Percentiles rank a stretch among this genome's conserved stretches.
Evolutionary conservation across 805 yeast genomes (phyloP).

Genomic region (Starmerella powellii): DNA sequence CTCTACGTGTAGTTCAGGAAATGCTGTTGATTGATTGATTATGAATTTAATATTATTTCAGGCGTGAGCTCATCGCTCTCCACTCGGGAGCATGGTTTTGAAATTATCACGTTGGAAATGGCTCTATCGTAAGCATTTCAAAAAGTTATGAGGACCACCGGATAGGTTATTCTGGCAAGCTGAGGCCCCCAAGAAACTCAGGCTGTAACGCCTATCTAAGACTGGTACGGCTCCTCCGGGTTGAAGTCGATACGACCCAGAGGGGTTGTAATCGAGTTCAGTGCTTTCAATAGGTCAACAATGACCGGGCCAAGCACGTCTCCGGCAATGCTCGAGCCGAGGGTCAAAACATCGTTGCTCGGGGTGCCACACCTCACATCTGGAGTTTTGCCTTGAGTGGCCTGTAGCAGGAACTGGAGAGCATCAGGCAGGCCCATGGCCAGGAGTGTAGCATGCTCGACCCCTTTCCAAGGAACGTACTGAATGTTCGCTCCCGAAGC

Average conservation of each 20-base stretch:
- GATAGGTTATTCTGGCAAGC: constrained; percentile 1
- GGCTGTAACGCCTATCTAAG: not conserved
- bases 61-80: too few species aligned
- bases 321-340: not conserved
- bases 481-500: constrained; percentile 5
- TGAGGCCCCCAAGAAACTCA: not conserved
- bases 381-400: constrained; percentile 3
- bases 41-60: too few species aligned
- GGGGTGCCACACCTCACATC: constrained; percentile 2
- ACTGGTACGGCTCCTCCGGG: not conserved
- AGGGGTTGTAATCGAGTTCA: constrained; percentile 3
- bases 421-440: constrained; percentile 5
- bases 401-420: constrained; percentile 11
- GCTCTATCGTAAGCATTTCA: too few species aligned
- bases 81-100: too few species aligned
- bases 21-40: too few species aligned
- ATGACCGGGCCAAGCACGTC: not conserved
- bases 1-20: too few species aligned
- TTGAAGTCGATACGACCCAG: constrained; percentile 4
- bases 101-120: too few species aligned
- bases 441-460: constrained; percentile 1
- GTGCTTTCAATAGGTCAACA: not conserved
- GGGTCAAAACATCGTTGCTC: constrained; percentile 1
- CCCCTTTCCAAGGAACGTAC: constrained; percentile 1
- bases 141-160: too few species aligned